phyloP scores from a whole-genome alignment of 2,329 filamentous ascomycete species.

The Nemania bipapillata region DNA sequence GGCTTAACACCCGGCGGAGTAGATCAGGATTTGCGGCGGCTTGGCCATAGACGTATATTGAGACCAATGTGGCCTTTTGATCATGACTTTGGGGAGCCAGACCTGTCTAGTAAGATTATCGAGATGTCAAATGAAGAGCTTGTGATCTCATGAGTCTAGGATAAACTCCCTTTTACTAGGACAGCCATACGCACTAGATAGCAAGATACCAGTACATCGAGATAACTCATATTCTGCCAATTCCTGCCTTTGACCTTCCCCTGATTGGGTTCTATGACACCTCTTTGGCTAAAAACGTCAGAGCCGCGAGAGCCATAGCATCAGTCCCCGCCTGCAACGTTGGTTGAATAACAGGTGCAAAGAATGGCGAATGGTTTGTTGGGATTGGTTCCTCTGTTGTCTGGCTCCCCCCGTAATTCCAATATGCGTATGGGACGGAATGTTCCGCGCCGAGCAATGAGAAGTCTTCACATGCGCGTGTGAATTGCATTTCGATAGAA shows the following conservation, averaged over 20 bases:
- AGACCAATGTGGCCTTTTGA: constrained; percentile 63
- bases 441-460: constrained; percentile 9
- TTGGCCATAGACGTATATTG: constrained; percentile 60
- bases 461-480: constrained; percentile 24
- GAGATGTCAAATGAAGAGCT: constrained; percentile 49
- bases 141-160: no score
- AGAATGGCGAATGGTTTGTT: constrained; percentile 35
- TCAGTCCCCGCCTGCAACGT: constrained; percentile 36
- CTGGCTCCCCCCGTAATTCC: constrained; percentile 20
- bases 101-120: constrained; percentile 54
- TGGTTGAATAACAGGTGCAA: constrained; percentile 38
- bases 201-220: no score
- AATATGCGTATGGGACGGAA: constrained; percentile 8
- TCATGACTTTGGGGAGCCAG: constrained; percentile 50
- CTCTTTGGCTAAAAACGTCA: constrained; percentile 27
- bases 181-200: no score
- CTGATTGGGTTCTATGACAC: background rate
- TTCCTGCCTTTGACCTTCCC: no score
- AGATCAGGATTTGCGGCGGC: constrained; percentile 61
- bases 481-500: constrained; percentile 8
- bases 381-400: constrained; percentile 22
- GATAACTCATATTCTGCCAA: no score
- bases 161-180: no score
- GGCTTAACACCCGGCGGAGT: constrained; percentile 65
- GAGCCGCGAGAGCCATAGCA: constrained; percentile 30